Evolutionary conservation across 1,284 basidiomycete species (phyloP), one percentile per base, ranked within the genome.

Genomic region (Kalmanozyma brasiliensis): DNA sequence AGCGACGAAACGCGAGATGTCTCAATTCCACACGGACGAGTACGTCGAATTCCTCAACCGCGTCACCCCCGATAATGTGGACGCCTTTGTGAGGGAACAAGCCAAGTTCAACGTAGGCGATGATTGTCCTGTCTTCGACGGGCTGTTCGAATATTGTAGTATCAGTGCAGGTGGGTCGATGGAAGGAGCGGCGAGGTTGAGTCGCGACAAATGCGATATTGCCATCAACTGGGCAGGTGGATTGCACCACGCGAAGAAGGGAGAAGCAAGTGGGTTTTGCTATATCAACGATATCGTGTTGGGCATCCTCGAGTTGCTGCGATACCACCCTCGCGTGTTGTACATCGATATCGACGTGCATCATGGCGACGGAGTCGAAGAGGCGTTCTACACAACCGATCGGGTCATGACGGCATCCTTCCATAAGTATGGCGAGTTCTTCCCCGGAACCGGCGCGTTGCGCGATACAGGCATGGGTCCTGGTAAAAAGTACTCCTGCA

Each of bases 281-380:
- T 98, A 98, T 83, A 93, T 98, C 46, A 98, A 98, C 80, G 94
- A 98, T 82, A 98, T 98, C 70, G 96, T 99, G 2, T 87, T 99
- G 13, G 96, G 95, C 7, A 96, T 98, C 62, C 86, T 99, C 26
- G 96, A 99, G 81, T 86, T 99, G 10, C 85, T 92, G 76, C 91
- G 94, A 71, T 98, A 98, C 82, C 94, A 98, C 80, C 88, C 89
- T 19, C 88, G 96, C 33, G 96, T 99, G 6, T 86, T 99, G 24
- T 99, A 99, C 84, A 94, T 99, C 76, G 96, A 99, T 80, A 96
- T 98, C 64, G 96, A 99, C 80, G 93, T 97, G 0, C 96, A 99
- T 82, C 96, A 99, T 74, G 96, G 96, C 16, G 96, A 99, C 83
- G 96, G 96, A 38, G 96, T 99, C 8, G 96, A 99, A 82, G 96